Evolutionary conservation across 2,329 filamentous ascomycete species (phyloP), one percentile per base, ranked within the genome.

Genomic region (Canariomyces notabilis): DNA sequence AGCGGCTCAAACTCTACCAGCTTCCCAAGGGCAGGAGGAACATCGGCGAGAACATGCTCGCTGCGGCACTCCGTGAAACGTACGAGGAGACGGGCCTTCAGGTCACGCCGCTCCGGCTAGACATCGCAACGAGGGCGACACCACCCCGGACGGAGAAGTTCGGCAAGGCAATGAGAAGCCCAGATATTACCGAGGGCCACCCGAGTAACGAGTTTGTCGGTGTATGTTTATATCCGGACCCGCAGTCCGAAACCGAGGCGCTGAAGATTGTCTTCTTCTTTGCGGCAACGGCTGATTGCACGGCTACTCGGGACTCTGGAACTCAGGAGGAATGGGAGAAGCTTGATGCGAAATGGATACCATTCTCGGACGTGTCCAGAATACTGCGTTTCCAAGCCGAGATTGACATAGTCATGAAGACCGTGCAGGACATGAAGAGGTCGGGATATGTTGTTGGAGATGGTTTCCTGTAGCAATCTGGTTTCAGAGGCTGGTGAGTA

Each of bases 11-110:
- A 15, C 68, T 73, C 50, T 69, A 63, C 54, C 71, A 74, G 57
- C 62, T 75, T 6, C 72, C 72, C 39, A 74, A 75, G 55, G 72
- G 72, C 37, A 66, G 71, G 50, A 73, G 72, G 56, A 68, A 74
- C 54, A 67, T 75, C 35, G 65, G 63, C 44, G 72, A 75, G 51
- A 63, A 62, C 49, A 59, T 72, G 26, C 63, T 67, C 20, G 59
- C 58, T 2, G 63, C 71, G 0, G 72, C 72, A 11, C 50, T 75
- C 12, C 68, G 72, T 21, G 72, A 75, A 57, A 73, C 72, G 0
- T 62, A 62, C 35, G 72, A 76, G 50, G 72, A 75, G 55, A 73
- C 71, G 6, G 72, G 72, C 4, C 60, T 73, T n/a, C 57, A 46
- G 5, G 67, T 67, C 26, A 55, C 51, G 11, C 63, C 69, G 0